A percentile compares a stretch with the other conserved stretches of the same genome.
Evolutionary conservation across 2,329 filamentous ascomycete genomes (phyloP).

Genomic region (Arachnomyces sp.): DNA sequence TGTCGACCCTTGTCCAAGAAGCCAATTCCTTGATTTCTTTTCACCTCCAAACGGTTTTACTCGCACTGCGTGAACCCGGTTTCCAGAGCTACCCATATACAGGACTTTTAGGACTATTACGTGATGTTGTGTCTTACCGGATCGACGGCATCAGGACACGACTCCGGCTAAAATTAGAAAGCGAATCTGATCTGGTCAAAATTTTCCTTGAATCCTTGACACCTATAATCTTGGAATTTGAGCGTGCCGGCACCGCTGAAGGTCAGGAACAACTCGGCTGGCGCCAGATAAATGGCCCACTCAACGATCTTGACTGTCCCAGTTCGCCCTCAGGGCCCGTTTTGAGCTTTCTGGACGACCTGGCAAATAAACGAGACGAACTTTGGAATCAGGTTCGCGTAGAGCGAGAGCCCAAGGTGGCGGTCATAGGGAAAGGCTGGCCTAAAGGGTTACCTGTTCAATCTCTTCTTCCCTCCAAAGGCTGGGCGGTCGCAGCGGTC

Average conservation of each 20-base stretch:
- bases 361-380: constrained; percentile 10
- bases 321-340: not conserved
- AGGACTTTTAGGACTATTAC: not conserved
- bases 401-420: constrained; percentile 4
- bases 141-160: constrained; percentile 3
- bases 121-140: not conserved
- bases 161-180: constrained; percentile 6
- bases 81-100: not conserved
- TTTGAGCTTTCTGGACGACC: constrained; percentile 9
- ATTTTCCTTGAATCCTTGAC: constrained; percentile 9
- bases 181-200: constrained; percentile 9
- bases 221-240: constrained; percentile 9
- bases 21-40: constrained; percentile 5
- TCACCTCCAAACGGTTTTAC: constrained; percentile 4
- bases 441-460: constrained; percentile 13
- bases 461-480: constrained; percentile 4
- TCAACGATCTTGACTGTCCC: not conserved
- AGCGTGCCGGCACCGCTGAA: constrained; percentile 6
- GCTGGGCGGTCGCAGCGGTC: constrained; percentile 6
- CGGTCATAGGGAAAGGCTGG: constrained; percentile 4
- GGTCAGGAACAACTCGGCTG: constrained; percentile 4
- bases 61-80: constrained; percentile 4
- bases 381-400: constrained; percentile 8
- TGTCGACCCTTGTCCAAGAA: constrained; percentile 1
- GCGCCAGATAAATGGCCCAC: constrained; percentile 2